phyloP scores from a whole-genome alignment of 208 protist species.

The Trypanosoma conorhini region DNA sequence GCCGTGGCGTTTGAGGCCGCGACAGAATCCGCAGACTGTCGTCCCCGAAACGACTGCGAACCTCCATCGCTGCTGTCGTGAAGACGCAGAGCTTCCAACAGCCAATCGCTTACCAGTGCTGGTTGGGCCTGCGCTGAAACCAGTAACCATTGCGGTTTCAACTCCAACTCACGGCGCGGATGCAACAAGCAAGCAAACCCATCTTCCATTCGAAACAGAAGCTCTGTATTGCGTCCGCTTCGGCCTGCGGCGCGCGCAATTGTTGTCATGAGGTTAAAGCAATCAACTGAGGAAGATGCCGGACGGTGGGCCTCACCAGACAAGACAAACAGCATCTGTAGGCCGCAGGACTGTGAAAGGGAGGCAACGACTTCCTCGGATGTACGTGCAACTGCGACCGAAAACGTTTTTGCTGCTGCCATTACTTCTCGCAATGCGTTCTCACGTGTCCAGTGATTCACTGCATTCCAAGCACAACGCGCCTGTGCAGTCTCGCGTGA shows the following conservation, averaged over 20 bases:
- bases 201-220: conserved; percentile 22
- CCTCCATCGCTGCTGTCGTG: conserved; percentile 11
- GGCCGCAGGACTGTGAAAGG: conserved; percentile 12
- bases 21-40: not conserved
- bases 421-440: conserved; percentile 18
- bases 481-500: conserved; percentile 8
- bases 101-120: conserved; percentile 15
- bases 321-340: conserved; percentile 23
- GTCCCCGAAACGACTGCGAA: not conserved
- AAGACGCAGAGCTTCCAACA: conserved; percentile 16
- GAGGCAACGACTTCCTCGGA: conserved; percentile 21
- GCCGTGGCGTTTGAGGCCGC: not conserved
- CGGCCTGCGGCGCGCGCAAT: conserved; percentile 17
- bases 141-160: conserved; percentile 14
- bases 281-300: conserved; percentile 7
- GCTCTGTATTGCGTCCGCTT: conserved; percentile 18
- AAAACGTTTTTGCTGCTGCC: conserved; percentile 20
- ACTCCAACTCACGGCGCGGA: conserved; percentile 6
- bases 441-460: conserved; percentile 7
- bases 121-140: conserved; percentile 12
- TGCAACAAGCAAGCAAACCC: conserved; percentile 26
- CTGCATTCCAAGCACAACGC: conserved; percentile 11
- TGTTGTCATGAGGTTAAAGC: conserved; percentile 28
- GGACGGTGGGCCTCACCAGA: not conserved
- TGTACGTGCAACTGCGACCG: conserved; percentile 20